Conservation (phyloP, 2,329 filamentous ascomycete genomes). For the Cercospora sesami region DNA sequence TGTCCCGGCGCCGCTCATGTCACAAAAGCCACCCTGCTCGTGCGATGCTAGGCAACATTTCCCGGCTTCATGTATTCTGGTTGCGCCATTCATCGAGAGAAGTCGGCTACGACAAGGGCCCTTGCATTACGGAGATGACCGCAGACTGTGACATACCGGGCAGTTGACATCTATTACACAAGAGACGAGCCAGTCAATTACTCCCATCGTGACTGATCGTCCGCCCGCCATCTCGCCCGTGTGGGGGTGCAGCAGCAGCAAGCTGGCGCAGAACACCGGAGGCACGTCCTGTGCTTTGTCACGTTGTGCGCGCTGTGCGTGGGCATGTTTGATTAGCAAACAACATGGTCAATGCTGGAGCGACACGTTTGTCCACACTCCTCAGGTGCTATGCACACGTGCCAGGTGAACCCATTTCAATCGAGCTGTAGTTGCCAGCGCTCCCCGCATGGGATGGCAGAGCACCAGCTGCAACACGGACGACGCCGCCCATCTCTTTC, state of each 20-base stretch:
- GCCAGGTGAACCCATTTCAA: conserved; percentile 16
- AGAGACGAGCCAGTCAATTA: neutral
- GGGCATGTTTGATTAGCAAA: conserved; percentile 7
- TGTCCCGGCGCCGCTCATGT: conserved; percentile 15
- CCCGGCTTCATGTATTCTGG: conserved; percentile 8
- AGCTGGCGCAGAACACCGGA: neutral
- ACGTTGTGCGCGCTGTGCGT: neutral
- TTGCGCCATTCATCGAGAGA: conserved; percentile 8
- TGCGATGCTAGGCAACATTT: conserved; percentile 8
- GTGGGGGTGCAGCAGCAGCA: neutral
- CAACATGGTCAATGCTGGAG: neutral
- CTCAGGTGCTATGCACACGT: conserved; percentile 20
- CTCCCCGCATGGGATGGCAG: conserved; percentile 24
- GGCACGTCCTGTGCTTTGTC: neutral
- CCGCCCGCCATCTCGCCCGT: neutral
- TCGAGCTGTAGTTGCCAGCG: conserved; percentile 9
- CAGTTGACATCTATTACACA: neutral
- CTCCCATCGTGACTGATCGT: neutral
- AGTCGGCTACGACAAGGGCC: conserved; percentile 1
- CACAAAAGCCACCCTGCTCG: neutral
- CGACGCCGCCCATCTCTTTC: conserved; percentile 9
- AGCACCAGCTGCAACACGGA: conserved; percentile 25
- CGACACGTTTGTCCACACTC: neutral
- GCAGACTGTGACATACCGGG: conserved; percentile 2
- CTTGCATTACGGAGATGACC: conserved; percentile 16